Percentiles rank a stretch among this genome's conserved stretches.
Conservation (phyloP, 805 yeast genomes). For the Wickerhamiella allomyrinae region DNA sequence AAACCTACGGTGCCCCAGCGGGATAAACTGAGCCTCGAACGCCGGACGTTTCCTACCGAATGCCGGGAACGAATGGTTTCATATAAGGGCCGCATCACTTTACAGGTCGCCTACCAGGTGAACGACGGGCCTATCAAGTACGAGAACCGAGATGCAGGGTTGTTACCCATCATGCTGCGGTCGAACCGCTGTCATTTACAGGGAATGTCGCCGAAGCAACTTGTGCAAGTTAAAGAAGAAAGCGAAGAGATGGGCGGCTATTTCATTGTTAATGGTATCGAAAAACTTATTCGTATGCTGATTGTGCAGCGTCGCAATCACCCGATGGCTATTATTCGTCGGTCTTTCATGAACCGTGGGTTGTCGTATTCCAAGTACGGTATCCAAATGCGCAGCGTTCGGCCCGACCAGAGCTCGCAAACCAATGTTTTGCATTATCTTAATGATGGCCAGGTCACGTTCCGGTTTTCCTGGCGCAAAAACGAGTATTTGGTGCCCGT, state of each 20-base stretch:
- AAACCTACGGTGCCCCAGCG: slow-evolving; percentile 65
- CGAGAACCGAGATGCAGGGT: slow-evolving; percentile 84
- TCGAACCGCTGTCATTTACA: slow-evolving; percentile 86
- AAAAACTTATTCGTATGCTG: slow-evolving; percentile 89
- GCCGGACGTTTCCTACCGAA: slow-evolving; percentile 72
- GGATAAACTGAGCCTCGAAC: slow-evolving; percentile 62
- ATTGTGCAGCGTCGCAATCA: slow-evolving; percentile 96
- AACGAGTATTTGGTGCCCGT: slow-evolving; percentile 92
- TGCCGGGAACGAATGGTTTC: slow-evolving; percentile 80
- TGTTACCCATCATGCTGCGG: slow-evolving; percentile 78
- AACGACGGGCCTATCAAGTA: slow-evolving; percentile 70
- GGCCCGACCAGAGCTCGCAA: slow-evolving; percentile 96
- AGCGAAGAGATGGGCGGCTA: slow-evolving; percentile 95
- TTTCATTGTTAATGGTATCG: slow-evolving; percentile 91
- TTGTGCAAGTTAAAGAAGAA: slow-evolving; percentile 73
- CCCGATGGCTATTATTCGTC: slow-evolving; percentile 94
- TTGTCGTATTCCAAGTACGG: slow-evolving; percentile 78
- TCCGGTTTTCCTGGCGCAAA: slow-evolving; percentile 93
- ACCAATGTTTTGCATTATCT: slow-evolving; percentile 94
- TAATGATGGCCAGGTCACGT: slow-evolving; percentile 89
- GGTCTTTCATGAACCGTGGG: slow-evolving; percentile 90
- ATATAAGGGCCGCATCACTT: slow-evolving; percentile 62
- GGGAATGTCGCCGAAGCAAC: slow-evolving; percentile 64
- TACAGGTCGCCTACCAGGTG: slow-evolving; percentile 73
- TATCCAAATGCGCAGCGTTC: slow-evolving; percentile 83